Base-by-base conservation (phyloP, 352 stramenopile genomes). In the Phytophthora pluvialis region DNA sequence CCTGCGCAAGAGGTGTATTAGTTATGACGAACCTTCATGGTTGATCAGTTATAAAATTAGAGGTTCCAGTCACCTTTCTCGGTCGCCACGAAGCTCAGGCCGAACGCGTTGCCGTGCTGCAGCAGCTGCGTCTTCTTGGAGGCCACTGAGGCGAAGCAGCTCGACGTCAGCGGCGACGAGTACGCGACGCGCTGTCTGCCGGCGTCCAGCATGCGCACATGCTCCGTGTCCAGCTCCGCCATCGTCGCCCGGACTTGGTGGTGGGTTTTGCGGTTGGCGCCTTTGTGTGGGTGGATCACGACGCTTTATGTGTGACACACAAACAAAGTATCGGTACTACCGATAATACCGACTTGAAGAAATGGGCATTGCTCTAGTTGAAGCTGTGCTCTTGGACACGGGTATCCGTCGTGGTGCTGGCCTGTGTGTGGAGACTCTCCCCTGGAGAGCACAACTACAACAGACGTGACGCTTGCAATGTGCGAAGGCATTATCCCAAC, bases 131-230 rank as follows among this genome's bases (percentile, higher is more conserved):
- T 81, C 60, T 81, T 89, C 40, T 66, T 61, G 33, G 71, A 80
- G n/a, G 18, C 51, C 32, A 77, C 70, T 3, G 57, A 56, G 39
- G 59, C 52, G 54, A 89, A 77, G 51, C 55, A 44, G 49, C 39
- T 55, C 8, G 70, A 64, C n/a, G 47, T 69, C 18, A 67, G 39
- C 21, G 69, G 57, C 53, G 71, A 72, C 42, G 70, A 52, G 65
- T 81, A 83, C n/a, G 57, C 60, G 6, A 81, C 48, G 53, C 68
- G 70, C 50, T 89, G 67, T 40, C 80, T 78, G 18, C 85, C 85
- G 16, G 78, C 80, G 52, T 90, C 81, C 49, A 93, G 57, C 75
- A 93, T 82, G 72, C 85, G 85, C 50, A 93, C 85, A 55, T 93
- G 82, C 59, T 93, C 85, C 21, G 79, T 81, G 68, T 88, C 85